Evolutionary conservation across 2,329 filamentous ascomycete species (phyloP), one percentile per base, ranked within the genome.

Genomic region (Fusarium cicatricum): DNA sequence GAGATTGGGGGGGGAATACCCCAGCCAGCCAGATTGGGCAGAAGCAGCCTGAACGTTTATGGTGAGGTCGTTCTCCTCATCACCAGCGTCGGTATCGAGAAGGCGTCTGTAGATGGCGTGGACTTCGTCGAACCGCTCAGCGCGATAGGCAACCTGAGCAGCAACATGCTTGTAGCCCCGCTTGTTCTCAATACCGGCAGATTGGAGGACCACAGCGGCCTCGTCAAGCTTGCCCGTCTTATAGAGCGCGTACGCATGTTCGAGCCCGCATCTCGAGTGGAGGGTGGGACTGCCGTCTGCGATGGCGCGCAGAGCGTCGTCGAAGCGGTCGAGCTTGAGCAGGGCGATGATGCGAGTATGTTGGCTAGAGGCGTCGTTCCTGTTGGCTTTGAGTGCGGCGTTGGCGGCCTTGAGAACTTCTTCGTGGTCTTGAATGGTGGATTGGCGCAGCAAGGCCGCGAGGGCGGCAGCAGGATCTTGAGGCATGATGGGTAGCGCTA

Each of bases 171-270:
- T 75, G 57, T 77, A 77, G 60, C 72, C 72, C 44, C 74, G 71
- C 58, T 43, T 64, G 8, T 76, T 64, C 4, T 68, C 52, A 19
- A 69, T 21, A 8, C 70, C 69, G 11, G 62, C 64, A 11, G 77
- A 64, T 14, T 74, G 67, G 15, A 83, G 69, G 14, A 77, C 59
- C 2, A 70, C 73, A 21, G 83, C 80, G n/a, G 91, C 90, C 52
- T 88, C 87, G 16, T 82, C 78, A 1, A 91, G 82, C 61, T 86
- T 81, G 19, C 90, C 90, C 1, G 85, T 83, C 78, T 93, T 95
- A 77, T 95, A 96, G 16, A 93, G 81, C n/a, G 90, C 88, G 77
- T 96, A 96, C 2, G 89, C 85, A 71, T 88, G 88, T 73, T 93
- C 91, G 37, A 93, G 80, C 14, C 76, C 70, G 63, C 88, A 90